A percentile compares a stretch with the other conserved stretches of the same genome.
Evolutionary conservation across 2,329 filamentous ascomycete genomes (phyloP).

Genomic region (Hypoxylon sp.): DNA sequence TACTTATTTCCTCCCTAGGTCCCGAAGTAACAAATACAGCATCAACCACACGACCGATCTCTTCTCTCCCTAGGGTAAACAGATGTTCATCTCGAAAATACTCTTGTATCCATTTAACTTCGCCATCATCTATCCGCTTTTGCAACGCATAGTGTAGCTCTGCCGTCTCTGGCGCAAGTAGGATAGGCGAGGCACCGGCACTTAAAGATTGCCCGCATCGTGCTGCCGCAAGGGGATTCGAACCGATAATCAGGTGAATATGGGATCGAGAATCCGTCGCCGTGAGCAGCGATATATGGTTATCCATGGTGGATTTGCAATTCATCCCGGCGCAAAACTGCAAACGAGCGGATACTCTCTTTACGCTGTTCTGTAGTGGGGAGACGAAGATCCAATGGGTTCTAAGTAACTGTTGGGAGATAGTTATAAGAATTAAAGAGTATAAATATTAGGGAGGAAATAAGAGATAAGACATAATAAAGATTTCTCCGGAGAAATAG

Average conservation of each 20-base stretch:
- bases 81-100: conserved; percentile 77
- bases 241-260: conserved; percentile 85
- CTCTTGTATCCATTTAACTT: conserved; percentile 71
- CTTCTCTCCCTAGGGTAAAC: conserved; percentile 77
- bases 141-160: conserved; percentile 66
- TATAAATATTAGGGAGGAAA: conserved; percentile 18
- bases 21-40: conserved; percentile 84
- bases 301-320: conserved; percentile 27
- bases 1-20: conserved; percentile 56
- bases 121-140: conserved; percentile 70
- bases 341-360: background rate
- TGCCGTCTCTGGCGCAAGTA: conserved; percentile 75
- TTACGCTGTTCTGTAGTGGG: too few species aligned
- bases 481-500: conserved; percentile 2
- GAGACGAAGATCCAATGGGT: too few species aligned
- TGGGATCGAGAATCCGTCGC: conserved; percentile 74
- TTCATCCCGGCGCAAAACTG: background rate
- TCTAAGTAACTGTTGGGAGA: too few species aligned
- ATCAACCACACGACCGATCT: conserved; percentile 82
- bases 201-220: conserved; percentile 82
- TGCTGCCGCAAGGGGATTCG: conserved; percentile 85
- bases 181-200: conserved; percentile 80
- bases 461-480: conserved; percentile 16
- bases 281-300: conserved; percentile 68
- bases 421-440: conserved; percentile 1